These are phyloP conservation scores for Aphanomyces invadans DNA, from an alignment of 352 stramenopile species.

Conservation along the genomic window DNA sequence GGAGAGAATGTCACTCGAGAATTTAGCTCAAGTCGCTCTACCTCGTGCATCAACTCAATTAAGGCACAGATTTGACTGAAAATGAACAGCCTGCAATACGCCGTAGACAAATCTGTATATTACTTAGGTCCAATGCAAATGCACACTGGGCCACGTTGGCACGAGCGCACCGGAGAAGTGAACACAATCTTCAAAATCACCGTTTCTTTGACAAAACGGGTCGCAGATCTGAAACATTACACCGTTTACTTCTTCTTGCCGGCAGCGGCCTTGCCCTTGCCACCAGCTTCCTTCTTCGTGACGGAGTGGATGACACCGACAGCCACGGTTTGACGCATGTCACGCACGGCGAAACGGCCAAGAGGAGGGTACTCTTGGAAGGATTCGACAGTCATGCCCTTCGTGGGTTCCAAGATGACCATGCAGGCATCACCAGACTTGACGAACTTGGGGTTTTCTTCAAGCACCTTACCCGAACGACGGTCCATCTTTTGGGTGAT, in stretches of 20 bases:
- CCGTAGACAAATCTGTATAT: conserved; percentile 12
- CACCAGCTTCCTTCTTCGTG: conserved; percentile 66
- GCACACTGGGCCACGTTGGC: background rate
- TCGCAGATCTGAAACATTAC: background rate
- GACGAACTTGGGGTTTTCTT: conserved; percentile 90
- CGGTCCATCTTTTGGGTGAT: conserved; percentile 97
- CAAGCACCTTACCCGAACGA: conserved; percentile 91
- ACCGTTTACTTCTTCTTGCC: conserved; percentile 31
- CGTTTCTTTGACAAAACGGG: background rate
- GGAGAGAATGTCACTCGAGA: too few relatives aligned
- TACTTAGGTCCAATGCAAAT: background rate
- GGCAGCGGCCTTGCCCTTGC: conserved; percentile 29
- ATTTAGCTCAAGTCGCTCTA: too few relatives aligned
- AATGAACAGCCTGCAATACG: too few relatives aligned
- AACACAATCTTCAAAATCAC: conserved; percentile 17
- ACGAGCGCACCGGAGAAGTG: background rate
- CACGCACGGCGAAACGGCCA: conserved; percentile 94
- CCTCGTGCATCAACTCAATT: too few relatives aligned
- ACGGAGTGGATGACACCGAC: conserved; percentile 96
- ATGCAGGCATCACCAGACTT: conserved; percentile 95
- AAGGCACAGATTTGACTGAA: too few relatives aligned
- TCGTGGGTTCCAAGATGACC: conserved; percentile 90
- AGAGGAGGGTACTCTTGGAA: conserved; percentile 96
- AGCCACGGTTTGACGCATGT: conserved; percentile 95
- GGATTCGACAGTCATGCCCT: conserved; percentile 92